Evolutionary conservation across 192 early-diverging fungal genomes (phyloP), one percentile per base, ranked within the genome.

Genomic region (Coemansia sp.): DNA sequence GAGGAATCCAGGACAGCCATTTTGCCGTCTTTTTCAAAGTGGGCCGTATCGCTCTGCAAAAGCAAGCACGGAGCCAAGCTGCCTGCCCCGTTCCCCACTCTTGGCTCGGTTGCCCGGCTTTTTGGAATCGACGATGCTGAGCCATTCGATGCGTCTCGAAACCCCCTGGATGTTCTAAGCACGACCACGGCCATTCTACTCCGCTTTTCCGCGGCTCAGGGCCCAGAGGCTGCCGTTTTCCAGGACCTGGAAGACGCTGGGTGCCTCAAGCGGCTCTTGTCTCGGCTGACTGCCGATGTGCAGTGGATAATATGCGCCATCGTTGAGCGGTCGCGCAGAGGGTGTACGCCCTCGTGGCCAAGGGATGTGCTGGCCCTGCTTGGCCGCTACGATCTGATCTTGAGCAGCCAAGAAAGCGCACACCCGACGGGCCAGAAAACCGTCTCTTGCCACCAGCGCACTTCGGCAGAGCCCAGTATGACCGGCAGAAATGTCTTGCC

Each of bases 71-170:
- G n/a, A 8, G 5, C 39, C 13, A 42, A 42, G 6, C 53, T 49
- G 22, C 22, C 49, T 13, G 16, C n/a, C 24, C 30, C 57, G 42
- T 80, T 80, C 27, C 72, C 72, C 0, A 29, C 65, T 19, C 65
- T 80, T 25, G 58, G n/a, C 9, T 28, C 58, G 20, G 42, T 60
- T 42, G 29, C 34, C 50, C 51, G 60, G 29, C 50, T 80, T 20
- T 80, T 80, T 61, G 55, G 42, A 9, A 67, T 75, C 24, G 34
- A 42, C 6, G 78, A 72, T 58, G 69, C 69, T 4, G 64, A 71
- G 50, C 64, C 78, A 16, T 58, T 55, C 2, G 19, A 14, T 22
- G 67, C 63, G 23, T 66, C 63, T 10, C 55, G 47, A 20, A 53
- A 51, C 16, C 25, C 64, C 0, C 64, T 68, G 8, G 45, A 35